These are phyloP conservation scores for Cryptococcus hybrid DNA, from an alignment of 1,284 basidiomycete species.

Conservation along the genomic window DNA sequence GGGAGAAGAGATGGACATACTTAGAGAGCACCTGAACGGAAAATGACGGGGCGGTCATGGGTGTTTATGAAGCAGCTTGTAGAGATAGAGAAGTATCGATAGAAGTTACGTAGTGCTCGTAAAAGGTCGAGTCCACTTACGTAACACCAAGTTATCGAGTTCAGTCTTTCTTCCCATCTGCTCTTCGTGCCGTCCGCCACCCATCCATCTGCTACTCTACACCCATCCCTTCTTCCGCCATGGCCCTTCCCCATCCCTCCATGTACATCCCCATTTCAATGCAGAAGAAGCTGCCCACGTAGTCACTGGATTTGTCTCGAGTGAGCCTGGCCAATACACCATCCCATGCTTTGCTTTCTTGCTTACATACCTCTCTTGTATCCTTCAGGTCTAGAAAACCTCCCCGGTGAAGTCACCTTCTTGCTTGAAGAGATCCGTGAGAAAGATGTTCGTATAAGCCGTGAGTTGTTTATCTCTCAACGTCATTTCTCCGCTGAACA, in stretches of 20 bases:
- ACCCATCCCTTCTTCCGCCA: neutral
- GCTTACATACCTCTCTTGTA: neutral
- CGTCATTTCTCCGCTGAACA: neutral
- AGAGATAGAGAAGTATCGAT: neutral
- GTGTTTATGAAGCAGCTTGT: neutral
- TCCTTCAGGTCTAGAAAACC: slow-evolving; percentile 65
- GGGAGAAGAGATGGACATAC: slow-evolving; percentile 9
- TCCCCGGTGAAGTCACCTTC: slow-evolving; percentile 68
- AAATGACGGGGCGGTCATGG: slow-evolving; percentile 22
- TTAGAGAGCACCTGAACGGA: slow-evolving; percentile 37
- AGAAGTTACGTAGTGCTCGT: neutral
- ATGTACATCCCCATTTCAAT: slow-evolving; percentile 42
- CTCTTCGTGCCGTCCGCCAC: no score
- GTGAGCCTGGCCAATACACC: slow-evolving; percentile 51
- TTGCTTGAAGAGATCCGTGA: slow-evolving; percentile 66
- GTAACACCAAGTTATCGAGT: neutral
- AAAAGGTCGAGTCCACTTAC: neutral
- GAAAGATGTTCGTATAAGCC: slow-evolving; percentile 48
- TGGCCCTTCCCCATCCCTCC: slow-evolving; percentile 20
- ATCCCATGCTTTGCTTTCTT: neutral
- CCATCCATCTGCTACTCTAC: no score
- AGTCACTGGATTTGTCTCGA: slow-evolving; percentile 66
- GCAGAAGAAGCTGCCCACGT: slow-evolving; percentile 68
- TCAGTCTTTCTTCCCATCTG: neutral
- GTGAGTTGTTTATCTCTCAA: slow-evolving; percentile 20